Conservation (phyloP, 73 alveolate genomes). For the Symbiodinium pilosum region DNA sequence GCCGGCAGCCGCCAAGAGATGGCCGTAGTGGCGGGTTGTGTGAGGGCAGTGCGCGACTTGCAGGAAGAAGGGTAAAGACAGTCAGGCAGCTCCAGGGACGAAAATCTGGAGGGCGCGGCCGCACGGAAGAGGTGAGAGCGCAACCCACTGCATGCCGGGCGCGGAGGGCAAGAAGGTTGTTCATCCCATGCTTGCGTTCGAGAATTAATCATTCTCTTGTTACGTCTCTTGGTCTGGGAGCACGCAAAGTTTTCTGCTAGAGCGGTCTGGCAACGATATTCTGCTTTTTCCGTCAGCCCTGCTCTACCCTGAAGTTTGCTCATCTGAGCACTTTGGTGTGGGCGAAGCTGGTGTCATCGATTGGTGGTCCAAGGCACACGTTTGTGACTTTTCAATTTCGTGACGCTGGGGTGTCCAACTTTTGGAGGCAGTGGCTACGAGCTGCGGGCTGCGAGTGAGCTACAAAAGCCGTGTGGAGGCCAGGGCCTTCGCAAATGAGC, state of each 20-base stretch:
- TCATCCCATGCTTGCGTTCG: background rate
- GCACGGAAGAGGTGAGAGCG: background rate
- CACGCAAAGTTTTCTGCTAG: background rate
- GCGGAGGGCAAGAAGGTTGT: background rate
- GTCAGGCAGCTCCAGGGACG: too few relatives aligned
- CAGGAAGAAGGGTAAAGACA: too few relatives aligned
- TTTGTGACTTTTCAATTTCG: slow-evolving; percentile 7
- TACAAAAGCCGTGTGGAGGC: background rate
- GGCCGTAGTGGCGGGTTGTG: background rate
- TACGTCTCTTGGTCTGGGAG: background rate
- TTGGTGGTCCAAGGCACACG: background rate
- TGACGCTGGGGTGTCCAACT: slow-evolving; percentile 43
- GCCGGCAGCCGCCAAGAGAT: slow-evolving; percentile 23
- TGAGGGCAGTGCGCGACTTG: background rate
- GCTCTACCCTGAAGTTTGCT: slow-evolving; percentile 15
- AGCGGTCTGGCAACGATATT: too few relatives aligned
- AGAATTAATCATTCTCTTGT: background rate
- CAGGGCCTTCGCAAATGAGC: too few relatives aligned
- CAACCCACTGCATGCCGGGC: background rate
- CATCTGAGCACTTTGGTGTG: background rate
- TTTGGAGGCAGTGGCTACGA: background rate
- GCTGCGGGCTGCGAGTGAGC: slow-evolving; percentile 52
- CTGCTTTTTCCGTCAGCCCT: too few relatives aligned
- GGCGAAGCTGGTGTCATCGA: background rate
- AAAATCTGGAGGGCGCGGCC: too few relatives aligned